Base-by-base conservation (phyloP, 148 eudicot species). In the Rhododendron mucronatum region DNA sequence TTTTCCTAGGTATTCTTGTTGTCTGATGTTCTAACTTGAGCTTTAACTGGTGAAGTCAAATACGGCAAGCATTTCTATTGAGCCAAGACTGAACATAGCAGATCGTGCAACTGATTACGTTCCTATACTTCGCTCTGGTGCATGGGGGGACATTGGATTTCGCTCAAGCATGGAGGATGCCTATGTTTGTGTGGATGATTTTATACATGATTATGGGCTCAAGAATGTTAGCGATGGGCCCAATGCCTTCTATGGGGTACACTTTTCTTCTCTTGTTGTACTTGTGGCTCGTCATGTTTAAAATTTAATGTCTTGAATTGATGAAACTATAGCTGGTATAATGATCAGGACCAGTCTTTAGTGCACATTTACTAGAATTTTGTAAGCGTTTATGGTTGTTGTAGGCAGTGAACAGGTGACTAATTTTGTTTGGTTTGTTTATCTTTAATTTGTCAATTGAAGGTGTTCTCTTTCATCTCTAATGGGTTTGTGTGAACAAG, bases 161-260 rank as follows among this genome's bases (percentile, higher is more conserved):
- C 98, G 98, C 75, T 90, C 98, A 61, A 87, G 82, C 86, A 96
- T 96, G 98, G 98, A 96, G 91, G 98, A 96, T 90, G 98, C 89
- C 23, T 96, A 91, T 85, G 90, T 94, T n/a, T 94, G 98, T 85
- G 91, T 91, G 78, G 98, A 96, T 88, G 90, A 93, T 88, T 91
- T 93, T 83, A 76, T 89, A 76, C 85, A 73, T 59, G 90, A 93
- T 21, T 94, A 90, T 86, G 96, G 91, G 80, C 85, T 90, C 39
- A 87, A 93, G 86, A 84, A 79, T 82, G 73, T 84, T 48, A 87
- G 63, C 63, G 89, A 89, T 82, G 91, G 89, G 37, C 98, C 98
- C 18, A 89, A 80, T 90, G 98, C 98, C 48, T 94, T 96, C 88
- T 96, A 96, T 85, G 98, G 95, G 96, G 98, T 96, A 92, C 39